phyloP scores from a whole-genome alignment of 73 alveolate genomes.

The Stentor roeselii region DNA sequence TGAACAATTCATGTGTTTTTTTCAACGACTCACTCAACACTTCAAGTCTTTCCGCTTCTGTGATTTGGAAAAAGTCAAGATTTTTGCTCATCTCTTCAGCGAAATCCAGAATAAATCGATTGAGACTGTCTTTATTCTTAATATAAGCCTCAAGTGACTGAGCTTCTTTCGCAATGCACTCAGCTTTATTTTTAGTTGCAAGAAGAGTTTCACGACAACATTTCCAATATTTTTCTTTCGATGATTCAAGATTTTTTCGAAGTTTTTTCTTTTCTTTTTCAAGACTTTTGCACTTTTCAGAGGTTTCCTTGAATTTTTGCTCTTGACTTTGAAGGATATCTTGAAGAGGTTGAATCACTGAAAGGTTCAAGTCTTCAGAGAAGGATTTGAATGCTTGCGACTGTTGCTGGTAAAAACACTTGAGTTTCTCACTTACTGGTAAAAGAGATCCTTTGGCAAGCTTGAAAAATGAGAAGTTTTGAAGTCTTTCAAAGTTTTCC shows the following conservation, averaged over 20 bases:
- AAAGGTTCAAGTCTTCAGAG: background rate
- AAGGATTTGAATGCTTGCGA: background rate
- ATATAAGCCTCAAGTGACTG: background rate
- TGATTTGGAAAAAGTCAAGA: background rate
- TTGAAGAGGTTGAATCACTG: background rate
- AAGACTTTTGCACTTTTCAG: constrained; percentile 6
- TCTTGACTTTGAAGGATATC: background rate
- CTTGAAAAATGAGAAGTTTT: background rate
- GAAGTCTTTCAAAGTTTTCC: constrained; percentile 7
- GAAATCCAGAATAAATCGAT: background rate
- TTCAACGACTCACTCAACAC: background rate
- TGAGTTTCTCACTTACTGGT: background rate
- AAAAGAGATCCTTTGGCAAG: background rate
- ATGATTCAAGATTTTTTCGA: background rate
- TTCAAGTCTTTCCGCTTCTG: constrained; percentile 6
- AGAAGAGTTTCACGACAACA: background rate
- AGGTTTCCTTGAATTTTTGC: background rate
- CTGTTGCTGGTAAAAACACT: background rate
- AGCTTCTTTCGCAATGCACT: background rate
- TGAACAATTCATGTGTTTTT: background rate
- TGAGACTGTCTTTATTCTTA: background rate
- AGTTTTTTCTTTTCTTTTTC: background rate
- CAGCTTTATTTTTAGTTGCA: background rate
- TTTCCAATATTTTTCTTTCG: constrained; percentile 4
- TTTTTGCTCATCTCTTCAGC: background rate